Base-by-base conservation (phyloP, 2,329 filamentous ascomycete species). In the Amauroascus verrucosus region DNA sequence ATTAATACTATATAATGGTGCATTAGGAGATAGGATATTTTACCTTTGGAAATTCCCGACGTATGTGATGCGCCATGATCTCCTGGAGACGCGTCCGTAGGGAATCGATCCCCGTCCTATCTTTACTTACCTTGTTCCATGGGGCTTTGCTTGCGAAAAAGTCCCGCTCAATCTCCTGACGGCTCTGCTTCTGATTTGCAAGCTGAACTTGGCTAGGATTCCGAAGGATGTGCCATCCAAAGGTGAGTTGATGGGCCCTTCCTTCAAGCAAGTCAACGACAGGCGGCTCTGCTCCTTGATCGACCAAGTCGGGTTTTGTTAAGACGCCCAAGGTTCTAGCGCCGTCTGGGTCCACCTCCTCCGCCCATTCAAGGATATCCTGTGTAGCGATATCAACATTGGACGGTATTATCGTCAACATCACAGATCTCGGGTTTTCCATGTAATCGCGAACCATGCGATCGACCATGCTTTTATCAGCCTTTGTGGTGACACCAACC, bases 371-470 rank as follows among this genome's bases (percentile, higher is more conserved):
- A 0, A 80, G 66, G 3, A 86, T 75, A 9, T 73, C 68, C 59
- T 86, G 82, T 26, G 81, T 77, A 4, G 77, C 77, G 58, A 74
- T 71, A 40, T 80, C 72, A 13, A 69, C 67, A 32, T 70, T 74
- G 0, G 77, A 77, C 0, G 73, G 69, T 1, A 81, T 64, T 0
- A 81, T 70, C 0, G 78, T 75, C 0, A 84, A 65, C 1, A 83
- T 79, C 50, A 85, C 79, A 59, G 74, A 83, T 13, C 79, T 72
- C 13, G 68, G 62, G 30, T 76, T 71, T n/a, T 61, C 60, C 72
- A 85, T 81, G 58, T 86, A 86, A 5, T 13, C 13, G 8, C 38
- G 32, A 8, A 51, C 49, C 13, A 58, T 47, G 1, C 33, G 13
- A 1, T 32, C 7, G 11, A 53, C 46, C 48, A 61, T 18, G 51